Conservation (phyloP, 2,329 filamentous ascomycete species). For the Calonectria ilicicola region DNA sequence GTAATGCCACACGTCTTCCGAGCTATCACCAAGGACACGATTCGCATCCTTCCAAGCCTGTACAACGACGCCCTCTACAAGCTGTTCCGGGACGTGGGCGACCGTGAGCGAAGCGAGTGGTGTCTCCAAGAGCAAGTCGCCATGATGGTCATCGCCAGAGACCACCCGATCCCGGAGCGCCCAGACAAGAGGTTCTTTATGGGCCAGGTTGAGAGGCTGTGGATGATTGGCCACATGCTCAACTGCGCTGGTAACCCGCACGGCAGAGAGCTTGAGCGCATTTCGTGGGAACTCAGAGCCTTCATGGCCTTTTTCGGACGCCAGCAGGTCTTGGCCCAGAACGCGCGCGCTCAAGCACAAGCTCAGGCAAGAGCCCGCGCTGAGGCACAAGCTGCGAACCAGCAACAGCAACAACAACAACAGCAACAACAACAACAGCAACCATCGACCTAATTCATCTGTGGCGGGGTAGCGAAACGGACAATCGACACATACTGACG, state of each 20-base stretch:
- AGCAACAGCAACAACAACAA: not conserved
- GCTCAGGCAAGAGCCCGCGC: not conserved
- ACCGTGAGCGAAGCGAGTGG: not conserved
- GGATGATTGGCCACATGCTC: slow-evolving; percentile 7
- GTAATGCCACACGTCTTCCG: not conserved
- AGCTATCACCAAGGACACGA: slow-evolving; percentile 8
- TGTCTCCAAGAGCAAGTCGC: not conserved
- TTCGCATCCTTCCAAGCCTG: not conserved
- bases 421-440: no score
- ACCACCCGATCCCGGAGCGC: not conserved
- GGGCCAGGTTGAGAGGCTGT: not conserved
- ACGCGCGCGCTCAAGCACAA: not conserved
- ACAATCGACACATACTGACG: not conserved
- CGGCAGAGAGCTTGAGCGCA: not conserved
- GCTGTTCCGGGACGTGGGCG: slow-evolving; percentile 13
- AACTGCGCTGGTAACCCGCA: not conserved
- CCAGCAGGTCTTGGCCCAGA: not conserved
- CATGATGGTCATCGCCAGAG: not conserved
- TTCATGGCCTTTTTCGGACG: not conserved
- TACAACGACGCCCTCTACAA: slow-evolving; percentile 14
- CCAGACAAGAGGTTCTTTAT: not conserved
- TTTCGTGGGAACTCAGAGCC: slow-evolving; percentile 4
- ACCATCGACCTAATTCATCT: not conserved
- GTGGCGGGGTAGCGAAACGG: not conserved
- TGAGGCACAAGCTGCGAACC: not conserved